Percentiles rank a stretch among this genome's conserved stretches.
phyloP scores from a whole-genome alignment of 148 eudicot genomes.

The Silene uniflora region DNA sequence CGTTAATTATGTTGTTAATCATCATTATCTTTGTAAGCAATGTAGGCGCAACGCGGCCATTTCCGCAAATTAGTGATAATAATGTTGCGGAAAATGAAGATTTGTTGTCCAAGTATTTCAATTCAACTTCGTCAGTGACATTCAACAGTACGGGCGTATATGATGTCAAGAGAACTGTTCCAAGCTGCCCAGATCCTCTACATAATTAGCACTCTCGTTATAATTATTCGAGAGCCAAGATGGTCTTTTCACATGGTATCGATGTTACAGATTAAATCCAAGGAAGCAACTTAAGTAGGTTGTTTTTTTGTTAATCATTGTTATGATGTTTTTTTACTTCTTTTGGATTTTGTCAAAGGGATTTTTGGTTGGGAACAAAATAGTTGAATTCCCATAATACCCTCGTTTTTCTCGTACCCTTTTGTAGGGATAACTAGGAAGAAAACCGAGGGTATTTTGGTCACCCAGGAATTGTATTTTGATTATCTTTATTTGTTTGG shows the following conservation, averaged over 20 bases:
- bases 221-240: not conserved
- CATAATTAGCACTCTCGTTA: constrained; percentile 19
- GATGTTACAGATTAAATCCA: not conserved
- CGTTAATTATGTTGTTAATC: constrained; percentile 30
- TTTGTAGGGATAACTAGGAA: constrained; percentile 25
- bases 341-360: not conserved
- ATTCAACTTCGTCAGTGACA: constrained; percentile 1
- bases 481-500: constrained; percentile 7
- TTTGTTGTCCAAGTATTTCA: constrained; percentile 37
- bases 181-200: constrained; percentile 86
- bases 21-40: constrained; percentile 15
- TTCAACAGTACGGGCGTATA: constrained; percentile 8
- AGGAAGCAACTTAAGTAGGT: not conserved
- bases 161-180: constrained; percentile 53
- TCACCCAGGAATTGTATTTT: constrained; percentile 16
- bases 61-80: constrained; percentile 9
- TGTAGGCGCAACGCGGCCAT: constrained; percentile 35
- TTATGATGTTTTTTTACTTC: not conserved
- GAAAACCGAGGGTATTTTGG: constrained; percentile 91
- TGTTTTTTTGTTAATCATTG: not conserved
- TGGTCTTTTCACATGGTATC: not conserved
- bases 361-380: not conserved
- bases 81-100: constrained; percentile 13
- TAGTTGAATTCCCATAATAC: constrained; percentile 48
- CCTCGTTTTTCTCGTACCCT: constrained; percentile 69